Conservation (phyloP, 345 rosid species). For the Murraya paniculata region DNA sequence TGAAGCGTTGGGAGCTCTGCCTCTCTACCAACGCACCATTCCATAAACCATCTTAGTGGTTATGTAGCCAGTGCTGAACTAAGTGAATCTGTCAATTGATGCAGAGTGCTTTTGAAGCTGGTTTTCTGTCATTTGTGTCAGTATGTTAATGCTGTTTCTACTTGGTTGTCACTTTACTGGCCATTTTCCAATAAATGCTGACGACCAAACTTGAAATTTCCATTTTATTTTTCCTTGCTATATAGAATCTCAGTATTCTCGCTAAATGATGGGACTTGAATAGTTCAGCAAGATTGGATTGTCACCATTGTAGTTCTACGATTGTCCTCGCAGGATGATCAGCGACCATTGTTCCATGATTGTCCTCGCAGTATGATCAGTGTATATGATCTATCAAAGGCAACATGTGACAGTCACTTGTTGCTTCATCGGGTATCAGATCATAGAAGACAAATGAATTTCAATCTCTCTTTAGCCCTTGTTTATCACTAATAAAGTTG, state of each 20-base stretch:
- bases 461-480: background rate
- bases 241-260: background rate
- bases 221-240: constrained; percentile 7
- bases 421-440: background rate
- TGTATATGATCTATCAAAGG: background rate
- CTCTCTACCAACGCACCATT: constrained; percentile 79
- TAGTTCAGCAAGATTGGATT: background rate
- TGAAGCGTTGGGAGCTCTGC: constrained; percentile 90
- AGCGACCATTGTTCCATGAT: background rate
- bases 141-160: constrained; percentile 2
- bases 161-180: constrained; percentile 7
- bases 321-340: background rate
- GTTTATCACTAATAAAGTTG: background rate
- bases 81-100: constrained; percentile 2
- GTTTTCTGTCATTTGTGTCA: constrained; percentile 9
- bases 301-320: background rate
- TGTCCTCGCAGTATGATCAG: background rate
- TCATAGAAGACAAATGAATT: background rate
- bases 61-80: constrained; percentile 9
- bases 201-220: background rate
- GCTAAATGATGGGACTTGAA: background rate
- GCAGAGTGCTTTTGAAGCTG: constrained; percentile 4
- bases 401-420: background rate
- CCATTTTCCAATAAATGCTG: constrained; percentile 19
- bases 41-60: constrained; percentile 44